These are phyloP conservation scores for Eucalyptus sp. DNA, from an alignment of 345 rosid genomes.

Conservation along the genomic window DNA sequence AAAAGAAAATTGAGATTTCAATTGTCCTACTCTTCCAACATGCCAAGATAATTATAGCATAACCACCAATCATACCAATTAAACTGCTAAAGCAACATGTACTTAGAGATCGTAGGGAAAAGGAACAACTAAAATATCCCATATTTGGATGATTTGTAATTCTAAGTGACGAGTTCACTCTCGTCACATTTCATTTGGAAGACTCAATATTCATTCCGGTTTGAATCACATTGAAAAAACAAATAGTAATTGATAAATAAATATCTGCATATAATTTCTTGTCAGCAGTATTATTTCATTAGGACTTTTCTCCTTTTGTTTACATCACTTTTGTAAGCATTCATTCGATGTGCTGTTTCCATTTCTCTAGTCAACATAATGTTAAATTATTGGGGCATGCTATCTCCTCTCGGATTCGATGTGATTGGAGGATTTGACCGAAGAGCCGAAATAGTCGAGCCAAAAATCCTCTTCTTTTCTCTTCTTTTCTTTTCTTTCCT, in stretches of 20 bases:
- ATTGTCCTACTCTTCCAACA: background rate
- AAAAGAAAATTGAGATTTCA: background rate
- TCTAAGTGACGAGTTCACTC: background rate
- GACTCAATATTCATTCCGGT: background rate
- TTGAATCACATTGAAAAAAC: background rate
- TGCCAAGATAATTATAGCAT: background rate
- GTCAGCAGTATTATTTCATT: background rate
- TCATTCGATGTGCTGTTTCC: background rate
- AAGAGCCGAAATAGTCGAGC: background rate
- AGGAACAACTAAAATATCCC: background rate
- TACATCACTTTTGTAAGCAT: background rate
- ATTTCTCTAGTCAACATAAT: background rate
- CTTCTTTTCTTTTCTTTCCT: background rate
- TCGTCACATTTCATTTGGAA: background rate
- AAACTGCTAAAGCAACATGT: background rate
- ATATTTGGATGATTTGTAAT: background rate
- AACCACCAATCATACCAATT: background rate
- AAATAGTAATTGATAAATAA: background rate
- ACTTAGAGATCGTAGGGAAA: background rate
- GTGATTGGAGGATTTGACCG: background rate
- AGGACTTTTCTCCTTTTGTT: background rate
- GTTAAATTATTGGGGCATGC: background rate
- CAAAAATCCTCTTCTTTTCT: background rate
- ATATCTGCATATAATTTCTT: background rate
- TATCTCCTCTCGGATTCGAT: background rate